Evolutionary conservation across 495 filamentous ascomycete species (phyloP).

Genomic region (Podospora pseudopauciseta): DNA sequence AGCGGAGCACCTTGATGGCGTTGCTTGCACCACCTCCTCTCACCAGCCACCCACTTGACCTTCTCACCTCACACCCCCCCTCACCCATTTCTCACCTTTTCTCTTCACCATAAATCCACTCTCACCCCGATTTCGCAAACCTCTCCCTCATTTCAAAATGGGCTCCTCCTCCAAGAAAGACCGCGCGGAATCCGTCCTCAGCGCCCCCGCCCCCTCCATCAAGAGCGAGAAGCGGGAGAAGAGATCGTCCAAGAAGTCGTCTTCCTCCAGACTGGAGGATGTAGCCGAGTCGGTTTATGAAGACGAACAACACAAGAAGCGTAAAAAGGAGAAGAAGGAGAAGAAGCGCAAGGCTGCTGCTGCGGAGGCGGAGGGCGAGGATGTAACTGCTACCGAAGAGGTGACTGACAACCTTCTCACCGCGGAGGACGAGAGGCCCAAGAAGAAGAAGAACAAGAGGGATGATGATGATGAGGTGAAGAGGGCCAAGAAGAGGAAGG

Average conservation of each 20-base stretch:
- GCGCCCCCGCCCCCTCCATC: background rate
- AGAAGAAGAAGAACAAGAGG: slow-evolving; percentile 33
- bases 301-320: background rate
- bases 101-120: background rate
- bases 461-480: slow-evolving; percentile 28
- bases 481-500: slow-evolving; percentile 18
- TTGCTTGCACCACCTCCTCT: background rate
- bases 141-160: background rate
- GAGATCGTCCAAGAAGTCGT: slow-evolving; percentile 8
- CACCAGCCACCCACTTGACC: background rate
- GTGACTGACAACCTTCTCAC: slow-evolving; percentile 14
- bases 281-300: background rate
- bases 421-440: slow-evolving; percentile 24
- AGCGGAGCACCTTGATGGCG: slow-evolving; percentile 12
- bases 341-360: slow-evolving; percentile 25
- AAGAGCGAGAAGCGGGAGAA: slow-evolving; percentile 28
- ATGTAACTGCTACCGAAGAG: slow-evolving; percentile 5
- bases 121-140: background rate
- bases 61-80: background rate
- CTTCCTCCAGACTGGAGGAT: background rate
- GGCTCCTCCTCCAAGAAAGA: background rate
- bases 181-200: background rate
- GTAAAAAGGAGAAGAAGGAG: slow-evolving; percentile 25
- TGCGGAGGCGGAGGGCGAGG: slow-evolving; percentile 17
- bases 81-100: background rate